A percentile compares a stretch with the other conserved stretches of the same genome.
Conservation (phyloP, 2,329 filamentous ascomycete genomes). For the Colletotrichum musicola region DNA sequence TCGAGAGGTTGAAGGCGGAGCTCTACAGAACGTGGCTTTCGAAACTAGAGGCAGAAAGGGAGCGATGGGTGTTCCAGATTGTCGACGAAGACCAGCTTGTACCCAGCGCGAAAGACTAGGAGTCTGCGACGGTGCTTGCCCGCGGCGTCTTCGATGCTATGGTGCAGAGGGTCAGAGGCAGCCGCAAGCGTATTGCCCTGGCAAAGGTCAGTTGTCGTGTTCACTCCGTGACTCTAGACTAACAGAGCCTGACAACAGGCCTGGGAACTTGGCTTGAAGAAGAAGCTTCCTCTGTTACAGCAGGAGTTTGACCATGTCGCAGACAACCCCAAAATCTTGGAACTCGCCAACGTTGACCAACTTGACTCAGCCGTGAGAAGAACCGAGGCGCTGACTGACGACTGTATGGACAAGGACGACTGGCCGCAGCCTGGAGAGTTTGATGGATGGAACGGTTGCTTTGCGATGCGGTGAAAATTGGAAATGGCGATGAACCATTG, state of each 20-base stretch:
- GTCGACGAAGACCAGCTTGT: background rate
- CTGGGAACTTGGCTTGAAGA: background rate
- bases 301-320: background rate
- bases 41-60: constrained; percentile 1
- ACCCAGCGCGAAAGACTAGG: constrained; percentile 3
- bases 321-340: background rate
- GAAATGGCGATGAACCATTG: background rate
- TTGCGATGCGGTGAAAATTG: background rate
- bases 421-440: constrained; percentile 1
- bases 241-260: background rate
- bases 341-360: background rate
- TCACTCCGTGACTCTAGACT: background rate
- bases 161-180: background rate
- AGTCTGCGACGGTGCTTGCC: background rate
- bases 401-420: background rate
- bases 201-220: background rate
- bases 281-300: background rate
- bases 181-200: background rate
- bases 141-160: background rate
- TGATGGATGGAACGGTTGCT: background rate
- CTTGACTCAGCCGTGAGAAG: background rate
- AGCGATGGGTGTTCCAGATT: background rate
- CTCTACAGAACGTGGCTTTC: constrained; percentile 1
- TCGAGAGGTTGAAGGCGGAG: background rate
- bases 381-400: background rate